These are phyloP conservation scores for Medicago arabica DNA, from an alignment of 306 rosid genomes.

Conservation along the genomic window DNA sequence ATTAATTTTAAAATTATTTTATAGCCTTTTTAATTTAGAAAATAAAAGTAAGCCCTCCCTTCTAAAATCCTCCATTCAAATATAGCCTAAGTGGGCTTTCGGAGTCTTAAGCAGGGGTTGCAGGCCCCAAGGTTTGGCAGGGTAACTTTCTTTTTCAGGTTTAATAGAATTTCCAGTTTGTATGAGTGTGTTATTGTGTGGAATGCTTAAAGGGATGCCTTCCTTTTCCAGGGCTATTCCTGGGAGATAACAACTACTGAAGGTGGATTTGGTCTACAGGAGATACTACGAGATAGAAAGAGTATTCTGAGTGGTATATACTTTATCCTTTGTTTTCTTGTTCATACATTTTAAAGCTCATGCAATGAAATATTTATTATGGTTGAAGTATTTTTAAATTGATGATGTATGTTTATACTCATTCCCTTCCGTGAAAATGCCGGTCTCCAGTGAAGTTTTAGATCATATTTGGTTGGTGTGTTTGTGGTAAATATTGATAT, in stretches of 20 bases:
- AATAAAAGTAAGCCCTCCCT: not conserved
- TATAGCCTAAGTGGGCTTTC: not conserved
- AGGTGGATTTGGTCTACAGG: conserved; percentile 83
- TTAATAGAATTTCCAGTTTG: conserved; percentile 7
- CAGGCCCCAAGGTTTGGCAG: not conserved
- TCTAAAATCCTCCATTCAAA: not conserved
- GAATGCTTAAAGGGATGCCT: conserved; percentile 19
- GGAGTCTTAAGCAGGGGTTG: not conserved
- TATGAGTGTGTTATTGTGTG: conserved; percentile 13
- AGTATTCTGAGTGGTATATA: conserved; percentile 69
- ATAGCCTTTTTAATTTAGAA: not conserved
- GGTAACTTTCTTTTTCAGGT: not conserved
- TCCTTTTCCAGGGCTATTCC: conserved; percentile 73
- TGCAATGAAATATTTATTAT: conserved; percentile 24
- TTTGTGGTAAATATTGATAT: not conserved
- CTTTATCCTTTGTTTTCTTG: conserved; percentile 29
- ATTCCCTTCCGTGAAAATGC: conserved; percentile 11
- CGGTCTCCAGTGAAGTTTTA: conserved; percentile 18
- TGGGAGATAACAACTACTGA: conserved; percentile 88
- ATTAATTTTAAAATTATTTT: no score
- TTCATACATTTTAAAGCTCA: conserved; percentile 12
- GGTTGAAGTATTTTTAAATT: conserved; percentile 1
- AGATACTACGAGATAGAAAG: conserved; percentile 63
- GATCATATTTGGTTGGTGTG: not conserved
- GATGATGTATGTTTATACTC: conserved; percentile 29